A percentile compares a stretch with the other conserved stretches of the same genome.
These are phyloP conservation scores for Tetrapisispora fleetii DNA, from an alignment of 805 yeast species.

Conservation along the genomic window DNA sequence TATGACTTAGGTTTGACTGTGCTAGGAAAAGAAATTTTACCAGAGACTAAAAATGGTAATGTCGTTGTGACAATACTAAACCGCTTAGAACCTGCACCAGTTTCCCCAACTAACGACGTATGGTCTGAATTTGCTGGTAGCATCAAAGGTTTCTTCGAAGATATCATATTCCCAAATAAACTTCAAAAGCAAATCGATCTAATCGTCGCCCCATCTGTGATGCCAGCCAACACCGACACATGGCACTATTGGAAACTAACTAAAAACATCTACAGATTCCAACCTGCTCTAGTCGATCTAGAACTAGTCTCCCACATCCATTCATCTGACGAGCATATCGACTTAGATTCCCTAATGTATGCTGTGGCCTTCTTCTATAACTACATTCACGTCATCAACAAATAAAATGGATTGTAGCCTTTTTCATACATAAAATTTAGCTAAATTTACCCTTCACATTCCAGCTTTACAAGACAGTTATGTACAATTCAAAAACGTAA, in stretches of 20 bases:
- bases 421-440: no score
- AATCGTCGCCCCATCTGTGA: slow-evolving; percentile 38
- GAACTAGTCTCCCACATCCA: slow-evolving; percentile 8
- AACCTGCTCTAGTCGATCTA: slow-evolving; percentile 2
- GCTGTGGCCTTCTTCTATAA: slow-evolving; percentile 16
- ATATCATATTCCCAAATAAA: slow-evolving; percentile 29
- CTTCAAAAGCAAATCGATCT: slow-evolving; percentile 8
- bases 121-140: slow-evolving; percentile 42
- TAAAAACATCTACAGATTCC: slow-evolving; percentile 43
- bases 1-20: slow-evolving; percentile 38
- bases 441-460: no score
- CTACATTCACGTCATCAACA: slow-evolving; percentile 10
- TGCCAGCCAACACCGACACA: slow-evolving; percentile 57
- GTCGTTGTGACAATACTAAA: slow-evolving; percentile 18
- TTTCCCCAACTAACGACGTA: slow-evolving; percentile 29
- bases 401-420: neutral
- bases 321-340: slow-evolving; percentile 15
- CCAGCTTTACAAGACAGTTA: no score
- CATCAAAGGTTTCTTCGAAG: slow-evolving; percentile 45
- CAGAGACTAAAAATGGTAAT: slow-evolving; percentile 23
- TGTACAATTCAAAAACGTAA: no score
- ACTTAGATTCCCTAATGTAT: slow-evolving; percentile 15
- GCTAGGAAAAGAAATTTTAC: slow-evolving; percentile 15
- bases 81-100: slow-evolving; percentile 33
- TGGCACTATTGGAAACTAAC: slow-evolving; percentile 49